Evolutionary conservation across 2,329 filamentous ascomycete genomes (phyloP).

Genomic region (Ophiobolus disseminans): DNA sequence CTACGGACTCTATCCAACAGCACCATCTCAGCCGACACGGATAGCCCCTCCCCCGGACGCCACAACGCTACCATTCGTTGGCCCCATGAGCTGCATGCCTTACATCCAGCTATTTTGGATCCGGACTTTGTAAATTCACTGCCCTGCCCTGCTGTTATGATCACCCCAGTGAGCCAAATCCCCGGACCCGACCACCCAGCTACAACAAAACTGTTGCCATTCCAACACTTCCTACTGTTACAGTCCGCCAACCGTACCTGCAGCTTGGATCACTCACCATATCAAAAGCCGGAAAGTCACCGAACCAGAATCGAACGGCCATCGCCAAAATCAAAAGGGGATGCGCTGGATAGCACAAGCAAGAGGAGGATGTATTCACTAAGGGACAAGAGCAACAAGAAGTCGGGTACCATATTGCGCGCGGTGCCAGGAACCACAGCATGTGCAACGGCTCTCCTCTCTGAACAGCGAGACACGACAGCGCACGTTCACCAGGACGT

Average conservation of each 20-base stretch:
- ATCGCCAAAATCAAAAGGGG: constrained; percentile 5
- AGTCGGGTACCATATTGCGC: constrained; percentile 42
- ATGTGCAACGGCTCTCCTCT: constrained; percentile 31
- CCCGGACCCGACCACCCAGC: constrained; percentile 14
- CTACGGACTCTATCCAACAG: constrained; percentile 6
- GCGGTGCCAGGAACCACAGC: constrained; percentile 42
- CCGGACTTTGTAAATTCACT: constrained; percentile 21
- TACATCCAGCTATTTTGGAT: constrained; percentile 29
- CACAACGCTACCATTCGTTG: constrained; percentile 18
- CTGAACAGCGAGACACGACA: constrained; percentile 50
- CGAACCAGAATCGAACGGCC: not conserved
- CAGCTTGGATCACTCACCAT: constrained; percentile 6
- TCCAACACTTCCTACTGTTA: constrained; percentile 12
- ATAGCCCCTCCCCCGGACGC: constrained; percentile 11
- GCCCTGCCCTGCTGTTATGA: constrained; percentile 27
- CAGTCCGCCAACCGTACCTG: constrained; percentile 10
- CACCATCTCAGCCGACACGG: constrained; percentile 13
- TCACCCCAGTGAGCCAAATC: constrained; percentile 11
- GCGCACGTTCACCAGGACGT: constrained; percentile 29
- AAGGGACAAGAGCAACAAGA: constrained; percentile 29
- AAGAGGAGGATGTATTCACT: constrained; percentile 30
- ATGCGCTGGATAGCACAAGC: constrained; percentile 9
- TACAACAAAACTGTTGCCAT: constrained; percentile 14
- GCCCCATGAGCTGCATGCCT: constrained; percentile 14
- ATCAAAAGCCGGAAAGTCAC: constrained; percentile 5